Percentiles rank a stretch among this genome's conserved stretches.
phyloP scores from a whole-genome alignment of 23 red algal species.

The Agarophyton chilense region DNA sequence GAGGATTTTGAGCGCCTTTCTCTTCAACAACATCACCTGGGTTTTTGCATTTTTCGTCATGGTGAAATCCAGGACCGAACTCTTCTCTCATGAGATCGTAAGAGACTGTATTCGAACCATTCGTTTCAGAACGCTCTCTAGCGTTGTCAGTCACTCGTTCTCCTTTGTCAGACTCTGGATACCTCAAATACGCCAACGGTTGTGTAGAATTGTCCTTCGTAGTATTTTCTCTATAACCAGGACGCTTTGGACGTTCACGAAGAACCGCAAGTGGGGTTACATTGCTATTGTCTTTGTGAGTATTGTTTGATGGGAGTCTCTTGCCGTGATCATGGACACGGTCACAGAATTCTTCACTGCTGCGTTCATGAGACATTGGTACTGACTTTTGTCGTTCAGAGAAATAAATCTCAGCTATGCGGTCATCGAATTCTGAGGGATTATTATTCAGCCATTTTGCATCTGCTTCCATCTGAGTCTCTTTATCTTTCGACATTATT shows the following conservation, averaged over 20 bases:
- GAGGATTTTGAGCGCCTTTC: background rate
- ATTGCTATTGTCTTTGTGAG: background rate
- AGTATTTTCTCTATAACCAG: background rate
- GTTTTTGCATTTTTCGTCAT: background rate
- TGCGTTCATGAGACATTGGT: background rate
- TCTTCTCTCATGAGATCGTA: conserved; percentile 19
- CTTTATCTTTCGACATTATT: background rate
- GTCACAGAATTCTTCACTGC: conserved; percentile 6
- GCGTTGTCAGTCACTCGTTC: background rate
- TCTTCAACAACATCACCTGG: background rate
- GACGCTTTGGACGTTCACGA: background rate
- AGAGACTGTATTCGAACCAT: background rate
- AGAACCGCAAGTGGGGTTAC: background rate
- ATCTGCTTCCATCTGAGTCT: background rate
- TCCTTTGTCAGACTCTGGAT: background rate
- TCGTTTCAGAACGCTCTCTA: background rate
- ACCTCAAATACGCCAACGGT: background rate
- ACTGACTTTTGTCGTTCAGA: background rate
- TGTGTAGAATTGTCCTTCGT: background rate
- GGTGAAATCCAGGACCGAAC: background rate
- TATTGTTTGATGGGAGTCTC: background rate
- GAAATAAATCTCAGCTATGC: background rate
- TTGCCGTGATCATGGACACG: background rate
- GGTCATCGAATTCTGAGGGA: background rate
- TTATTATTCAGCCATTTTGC: background rate